These are phyloP conservation scores for Elaeagnus macrophylla DNA, from an alignment of 306 rosid species.

Conservation along the genomic window DNA sequence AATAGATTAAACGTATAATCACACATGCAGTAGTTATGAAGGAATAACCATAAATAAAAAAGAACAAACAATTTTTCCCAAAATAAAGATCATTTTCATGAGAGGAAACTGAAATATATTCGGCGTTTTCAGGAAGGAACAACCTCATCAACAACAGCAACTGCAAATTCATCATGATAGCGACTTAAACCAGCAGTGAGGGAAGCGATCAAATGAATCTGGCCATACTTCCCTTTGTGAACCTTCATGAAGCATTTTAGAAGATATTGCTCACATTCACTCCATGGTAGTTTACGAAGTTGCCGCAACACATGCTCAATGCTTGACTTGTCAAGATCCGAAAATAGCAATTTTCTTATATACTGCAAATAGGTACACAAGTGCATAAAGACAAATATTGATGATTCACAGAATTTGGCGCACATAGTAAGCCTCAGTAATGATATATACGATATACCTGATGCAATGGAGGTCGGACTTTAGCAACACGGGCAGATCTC, in stretches of 20 bases:
- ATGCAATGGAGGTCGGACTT: constrained; percentile 97
- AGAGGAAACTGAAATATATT: constrained; percentile 10
- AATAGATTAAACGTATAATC: background rate
- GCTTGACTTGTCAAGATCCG: constrained; percentile 92
- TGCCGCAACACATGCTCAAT: constrained; percentile 96
- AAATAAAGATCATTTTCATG: constrained; percentile 14
- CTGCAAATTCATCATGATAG: constrained; percentile 90
- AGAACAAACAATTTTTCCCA: constrained; percentile 10
- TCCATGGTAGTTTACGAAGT: constrained; percentile 95
- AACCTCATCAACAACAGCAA: constrained; percentile 97
- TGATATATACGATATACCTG: constrained; percentile 41
- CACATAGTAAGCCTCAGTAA: constrained; percentile 4
- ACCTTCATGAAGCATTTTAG: constrained; percentile 97
- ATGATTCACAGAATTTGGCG: background rate
- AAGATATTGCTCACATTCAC: constrained; percentile 82
- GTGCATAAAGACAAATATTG: constrained; percentile 7
- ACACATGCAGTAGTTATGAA: background rate
- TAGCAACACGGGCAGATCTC: constrained; percentile 85
- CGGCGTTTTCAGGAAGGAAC: constrained; percentile 11
- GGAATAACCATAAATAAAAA: background rate
- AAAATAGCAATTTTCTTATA: constrained; percentile 82
- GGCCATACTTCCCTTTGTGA: constrained; percentile 95
- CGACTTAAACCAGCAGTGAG: constrained; percentile 98
- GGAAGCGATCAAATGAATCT: constrained; percentile 90
- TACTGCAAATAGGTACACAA: constrained; percentile 45